Base-by-base conservation (phyloP, 106 monocot species). In the Apostasia ramifera region DNA sequence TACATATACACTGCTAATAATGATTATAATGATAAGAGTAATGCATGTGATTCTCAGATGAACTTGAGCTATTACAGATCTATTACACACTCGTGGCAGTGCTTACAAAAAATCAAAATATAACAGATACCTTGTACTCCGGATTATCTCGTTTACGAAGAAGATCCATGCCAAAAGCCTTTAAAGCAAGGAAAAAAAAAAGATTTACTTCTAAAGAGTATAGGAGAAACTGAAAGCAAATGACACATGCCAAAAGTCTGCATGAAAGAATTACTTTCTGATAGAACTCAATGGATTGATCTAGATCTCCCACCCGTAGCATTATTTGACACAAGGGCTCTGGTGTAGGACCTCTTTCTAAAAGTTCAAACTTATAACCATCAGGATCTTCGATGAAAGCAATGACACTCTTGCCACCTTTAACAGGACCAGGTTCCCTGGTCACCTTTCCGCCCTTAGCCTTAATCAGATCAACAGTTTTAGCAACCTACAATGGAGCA, bases 121-220 rank as follows among this genome's bases (percentile, higher is more conserved):
- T 26, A 47, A 39, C 2, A 46, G 15, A 74, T 72, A 93, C 98
- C 93, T 90, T 90, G 73, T 98, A 84, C 70, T 93, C 87, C 15
- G 89, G 93, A 75, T 88, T 93, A 66, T 93, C 98, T 65, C 72
- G 73, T 66, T 90, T 98, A 14, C 90, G 77, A 44, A 98, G 75
- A 76, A 98, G 87, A 71, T 98, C 83, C 98, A 98, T 93, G 8
- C 98, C 98, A 85, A 83, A 98, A 52, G 98, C 98, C 98, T 98
- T 42, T 42, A 10, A 6, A 63, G 0, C 14, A 53, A 66, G 55
- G 54, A 63, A 54, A 55, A 57, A 63, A 5, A 59, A 57, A 14
- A 53, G 11, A 59, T 12, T 57, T 7, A 58, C 43, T 40, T 11
- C 10, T 40, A 55, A 4, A 38, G 66, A 39, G n/a, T 40, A 47